Evolutionary conservation across 108 stramenopile genomes (phyloP), one percentile per base, ranked within the genome.

Genomic region (Nitzschia sp.): DNA sequence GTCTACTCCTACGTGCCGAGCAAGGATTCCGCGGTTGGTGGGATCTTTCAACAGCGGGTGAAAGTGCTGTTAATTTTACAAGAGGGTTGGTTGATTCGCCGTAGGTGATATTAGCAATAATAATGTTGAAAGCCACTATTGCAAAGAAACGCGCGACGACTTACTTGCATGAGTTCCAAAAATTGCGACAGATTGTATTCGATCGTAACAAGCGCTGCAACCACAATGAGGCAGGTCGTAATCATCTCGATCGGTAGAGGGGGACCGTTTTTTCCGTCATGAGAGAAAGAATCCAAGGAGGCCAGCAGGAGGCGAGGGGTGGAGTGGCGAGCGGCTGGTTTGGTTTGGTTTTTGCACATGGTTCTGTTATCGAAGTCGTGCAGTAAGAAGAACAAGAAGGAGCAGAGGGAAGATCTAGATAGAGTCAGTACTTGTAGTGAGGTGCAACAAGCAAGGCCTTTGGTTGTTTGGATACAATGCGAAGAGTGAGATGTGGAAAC

Each of bases 1-100:
- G 67, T 95, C 94, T 8, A 85, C 81, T 2, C 85, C 89, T 3
- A 95, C 28, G 53, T 95, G 94, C 22, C 94, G 73, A 0, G 94
- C 85, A n/a, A 95, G 38, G 26, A 95, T 86, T 11, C 73, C 64
- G 26, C 91, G 88, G 79, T 89, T 87, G 47, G 60, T 64, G 45
- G 81, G 70, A 23, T 53, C 47, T 45, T 78, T 58, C 44, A 94
- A 67, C 1, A 94, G 36, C 1, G 83, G 82, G 71, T 89, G 85
- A 17, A 70, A 27, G 66, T 84, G 76, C 75, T 83, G 15, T 61
- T 15, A n/a, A 34, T 19, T 15, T n/a, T n/a, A n/a, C n/a, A n/a
- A 54, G 41, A 44, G 41, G 41, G 8, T 8, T 8, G 41, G 41
- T 13, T 13, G 41, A 15, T 44, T 44, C n/a, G n/a, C n/a, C n/a